Conservation (phyloP, 495 filamentous ascomycete genomes). For the Articulospora tetracladia region DNA sequence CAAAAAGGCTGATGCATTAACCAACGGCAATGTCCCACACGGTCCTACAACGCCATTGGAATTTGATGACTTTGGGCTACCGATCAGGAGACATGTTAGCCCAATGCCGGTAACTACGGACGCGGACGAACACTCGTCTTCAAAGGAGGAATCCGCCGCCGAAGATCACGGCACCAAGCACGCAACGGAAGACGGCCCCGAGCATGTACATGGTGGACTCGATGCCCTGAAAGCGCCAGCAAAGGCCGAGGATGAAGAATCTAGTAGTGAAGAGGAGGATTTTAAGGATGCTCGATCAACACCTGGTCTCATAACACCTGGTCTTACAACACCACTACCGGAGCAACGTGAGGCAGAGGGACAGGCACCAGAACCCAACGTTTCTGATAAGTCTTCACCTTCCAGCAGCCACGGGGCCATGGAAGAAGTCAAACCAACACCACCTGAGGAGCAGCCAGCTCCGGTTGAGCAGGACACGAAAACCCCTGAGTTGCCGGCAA, state of each 20-base stretch:
- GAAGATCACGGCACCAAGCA: slow-evolving; percentile 13
- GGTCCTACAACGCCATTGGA: slow-evolving; percentile 31
- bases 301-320: slow-evolving; percentile 24
- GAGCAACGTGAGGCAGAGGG: not conserved
- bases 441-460: not conserved
- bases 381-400: too few species aligned
- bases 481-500: not conserved
- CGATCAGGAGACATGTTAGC: slow-evolving; percentile 36
- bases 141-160: slow-evolving; percentile 3
- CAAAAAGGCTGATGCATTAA: slow-evolving; percentile 11
- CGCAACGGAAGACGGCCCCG: not conserved
- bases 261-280: slow-evolving; percentile 30
- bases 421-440: not conserved
- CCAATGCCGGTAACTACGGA: slow-evolving; percentile 7
- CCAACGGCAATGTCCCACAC: not conserved
- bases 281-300: slow-evolving; percentile 39
- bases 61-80: slow-evolving; percentile 54
- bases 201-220: not conserved
- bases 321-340: slow-evolving; percentile 21
- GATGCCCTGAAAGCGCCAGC: not conserved
- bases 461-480: not conserved
- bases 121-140: slow-evolving; percentile 8
- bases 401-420: not conserved
- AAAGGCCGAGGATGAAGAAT: not conserved
- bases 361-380: not conserved